Evolutionary conservation across 2,329 filamentous ascomycete genomes (phyloP).

Genomic region (Hypoxylon sp.): DNA sequence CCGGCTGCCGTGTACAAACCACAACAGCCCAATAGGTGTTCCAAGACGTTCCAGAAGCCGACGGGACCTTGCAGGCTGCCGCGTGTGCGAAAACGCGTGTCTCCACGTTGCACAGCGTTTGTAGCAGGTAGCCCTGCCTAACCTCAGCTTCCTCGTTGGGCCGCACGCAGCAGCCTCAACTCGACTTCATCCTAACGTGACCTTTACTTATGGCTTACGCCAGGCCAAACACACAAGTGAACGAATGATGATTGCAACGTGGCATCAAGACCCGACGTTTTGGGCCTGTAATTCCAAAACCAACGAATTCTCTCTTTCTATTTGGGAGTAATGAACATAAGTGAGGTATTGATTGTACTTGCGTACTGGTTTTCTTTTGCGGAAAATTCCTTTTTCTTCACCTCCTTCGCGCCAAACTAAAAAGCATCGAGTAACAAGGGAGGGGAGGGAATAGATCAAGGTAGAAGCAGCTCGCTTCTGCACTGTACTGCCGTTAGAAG

Average conservation of each 20-base stretch:
- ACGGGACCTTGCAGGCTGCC: conserved; percentile 52
- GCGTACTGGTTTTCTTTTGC: conserved; percentile 42
- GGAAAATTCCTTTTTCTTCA: conserved; percentile 35
- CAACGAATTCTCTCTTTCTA: conserved; percentile 34
- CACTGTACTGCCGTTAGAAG: conserved; percentile 26
- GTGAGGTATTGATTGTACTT: conserved; percentile 41
- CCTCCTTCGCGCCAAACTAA: conserved; percentile 33
- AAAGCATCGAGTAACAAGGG: conserved; percentile 30
- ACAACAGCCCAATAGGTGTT: conserved; percentile 40
- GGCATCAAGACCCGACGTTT: conserved; percentile 29
- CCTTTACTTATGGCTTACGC: conserved; percentile 19
- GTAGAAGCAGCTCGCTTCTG: conserved; percentile 7
- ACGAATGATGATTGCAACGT: conserved; percentile 40
- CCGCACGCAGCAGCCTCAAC: conserved; percentile 47
- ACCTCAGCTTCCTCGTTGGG: conserved; percentile 43
- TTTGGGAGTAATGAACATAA: conserved; percentile 39
- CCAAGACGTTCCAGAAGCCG: conserved; percentile 47
- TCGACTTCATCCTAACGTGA: conserved; percentile 39
- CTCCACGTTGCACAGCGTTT: conserved; percentile 49
- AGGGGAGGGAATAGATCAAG: conserved; percentile 10
- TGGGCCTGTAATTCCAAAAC: conserved; percentile 26
- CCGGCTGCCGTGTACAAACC: conserved; percentile 42
- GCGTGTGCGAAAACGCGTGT: conserved; percentile 45
- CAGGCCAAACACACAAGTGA: conserved; percentile 22
- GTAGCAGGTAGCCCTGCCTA: conserved; percentile 50